These are phyloP conservation scores for Naganishia sp. DNA, from an alignment of 1,284 basidiomycete species.

Conservation along the genomic window DNA sequence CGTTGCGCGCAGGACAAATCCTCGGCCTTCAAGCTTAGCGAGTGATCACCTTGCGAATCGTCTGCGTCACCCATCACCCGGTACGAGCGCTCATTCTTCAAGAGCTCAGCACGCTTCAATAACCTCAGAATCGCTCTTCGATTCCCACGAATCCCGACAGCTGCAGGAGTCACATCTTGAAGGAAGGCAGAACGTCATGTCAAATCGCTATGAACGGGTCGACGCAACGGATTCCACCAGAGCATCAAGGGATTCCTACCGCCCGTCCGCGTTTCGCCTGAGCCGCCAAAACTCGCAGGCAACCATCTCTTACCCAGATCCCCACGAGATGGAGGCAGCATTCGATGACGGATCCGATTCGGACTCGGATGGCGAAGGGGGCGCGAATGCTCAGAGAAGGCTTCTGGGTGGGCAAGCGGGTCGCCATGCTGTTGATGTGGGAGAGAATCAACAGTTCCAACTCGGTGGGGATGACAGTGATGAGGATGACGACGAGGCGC, in stretches of 20 bases:
- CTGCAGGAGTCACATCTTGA: too few relatives aligned
- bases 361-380: slow-evolving; percentile 23
- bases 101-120: too few relatives aligned
- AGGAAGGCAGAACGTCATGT: slow-evolving; percentile 3
- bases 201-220: slow-evolving; percentile 20
- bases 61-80: too few relatives aligned
- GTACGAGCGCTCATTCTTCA: too few relatives aligned
- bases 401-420: slow-evolving; percentile 31
- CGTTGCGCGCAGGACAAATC: too few relatives aligned
- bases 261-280: neutral
- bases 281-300: slow-evolving; percentile 8
- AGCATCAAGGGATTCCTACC: slow-evolving; percentile 4
- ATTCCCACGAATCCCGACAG: too few relatives aligned
- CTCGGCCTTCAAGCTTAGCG: too few relatives aligned
- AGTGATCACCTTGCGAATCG: too few relatives aligned
- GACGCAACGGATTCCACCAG: slow-evolving; percentile 9
- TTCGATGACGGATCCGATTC: slow-evolving; percentile 38
- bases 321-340: slow-evolving; percentile 53
- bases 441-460: slow-evolving; percentile 28
- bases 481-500: slow-evolving; percentile 21
- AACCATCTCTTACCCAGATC: slow-evolving; percentile 40
- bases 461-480: slow-evolving; percentile 30
- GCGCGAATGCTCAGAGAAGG: slow-evolving; percentile 32
- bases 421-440: slow-evolving; percentile 9
- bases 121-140: too few relatives aligned